phyloP scores from a whole-genome alignment of 1,139 yeast species.

The Debaryomyces robertsiae region DNA sequence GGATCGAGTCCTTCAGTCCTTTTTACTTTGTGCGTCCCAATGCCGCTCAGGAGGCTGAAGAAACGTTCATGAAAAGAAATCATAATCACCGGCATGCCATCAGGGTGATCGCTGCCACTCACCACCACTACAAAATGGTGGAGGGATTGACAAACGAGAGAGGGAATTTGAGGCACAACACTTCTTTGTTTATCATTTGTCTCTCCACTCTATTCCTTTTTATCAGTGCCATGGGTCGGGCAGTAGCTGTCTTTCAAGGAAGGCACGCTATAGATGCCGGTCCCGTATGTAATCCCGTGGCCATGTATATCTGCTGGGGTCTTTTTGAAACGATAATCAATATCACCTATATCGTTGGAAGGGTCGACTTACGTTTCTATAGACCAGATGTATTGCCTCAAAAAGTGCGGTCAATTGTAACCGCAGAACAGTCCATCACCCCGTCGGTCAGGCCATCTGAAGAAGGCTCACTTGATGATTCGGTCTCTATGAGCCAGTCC shows the following conservation, averaged over 20 bases:
- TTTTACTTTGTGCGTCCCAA: constrained; percentile 55
- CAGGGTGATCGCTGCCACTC: constrained; percentile 52
- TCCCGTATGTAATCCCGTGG: constrained; percentile 42
- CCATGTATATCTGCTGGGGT: constrained; percentile 67
- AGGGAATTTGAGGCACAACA: constrained; percentile 52
- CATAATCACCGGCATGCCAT: constrained; percentile 53
- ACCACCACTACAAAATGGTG: constrained; percentile 44
- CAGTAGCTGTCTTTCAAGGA: constrained; percentile 54
- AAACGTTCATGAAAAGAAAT: constrained; percentile 51
- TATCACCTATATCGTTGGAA: constrained; percentile 55
- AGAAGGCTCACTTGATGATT: constrained; percentile 4
- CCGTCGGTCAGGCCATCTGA: constrained; percentile 19
- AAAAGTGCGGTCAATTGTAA: constrained; percentile 41
- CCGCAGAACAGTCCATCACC: constrained; percentile 43
- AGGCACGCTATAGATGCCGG: constrained; percentile 27
- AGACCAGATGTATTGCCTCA: constrained; percentile 63
- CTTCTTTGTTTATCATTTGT: constrained; percentile 49
- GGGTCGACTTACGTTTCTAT: constrained; percentile 77
- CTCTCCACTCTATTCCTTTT: constrained; percentile 57
- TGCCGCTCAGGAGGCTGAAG: constrained; percentile 53
- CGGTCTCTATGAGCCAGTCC: constrained; percentile 4
- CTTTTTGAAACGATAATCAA: constrained; percentile 61
- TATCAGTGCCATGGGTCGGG: constrained; percentile 59
- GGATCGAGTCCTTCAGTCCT: constrained; percentile 68
- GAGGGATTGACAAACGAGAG: constrained; percentile 47